These are phyloP conservation scores for Zygoascus meyerae DNA, from an alignment of 1,139 yeast genomes.

Conservation along the genomic window DNA sequence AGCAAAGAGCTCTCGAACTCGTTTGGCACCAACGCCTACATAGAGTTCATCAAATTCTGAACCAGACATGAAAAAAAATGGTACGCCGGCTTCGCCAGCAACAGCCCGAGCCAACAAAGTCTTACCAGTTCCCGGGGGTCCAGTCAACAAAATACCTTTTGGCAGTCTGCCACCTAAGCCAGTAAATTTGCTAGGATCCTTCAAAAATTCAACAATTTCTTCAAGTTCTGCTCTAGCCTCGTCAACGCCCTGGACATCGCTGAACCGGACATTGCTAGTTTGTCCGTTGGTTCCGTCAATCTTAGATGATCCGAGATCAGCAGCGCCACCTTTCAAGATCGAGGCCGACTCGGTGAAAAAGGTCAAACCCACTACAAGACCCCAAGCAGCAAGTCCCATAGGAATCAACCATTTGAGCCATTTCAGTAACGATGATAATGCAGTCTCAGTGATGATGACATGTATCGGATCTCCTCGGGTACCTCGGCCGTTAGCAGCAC, in stretches of 20 bases:
- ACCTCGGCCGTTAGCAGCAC: conserved; percentile 24
- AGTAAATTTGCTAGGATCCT: conserved; percentile 93
- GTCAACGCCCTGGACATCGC: conserved; percentile 96
- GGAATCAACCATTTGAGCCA: conserved; percentile 91
- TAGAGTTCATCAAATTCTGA: conserved; percentile 96
- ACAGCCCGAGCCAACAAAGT: conserved; percentile 96
- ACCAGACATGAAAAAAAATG: conserved; percentile 97
- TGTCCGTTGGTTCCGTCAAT: conserved; percentile 50
- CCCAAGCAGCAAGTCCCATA: conserved; percentile 62
- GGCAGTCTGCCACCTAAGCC: conserved; percentile 97
- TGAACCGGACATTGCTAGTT: conserved; percentile 80
- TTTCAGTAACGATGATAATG: conserved; percentile 67
- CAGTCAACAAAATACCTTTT: conserved; percentile 92
- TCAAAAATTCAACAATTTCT: conserved; percentile 92
- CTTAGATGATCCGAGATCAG: conserved; percentile 43
- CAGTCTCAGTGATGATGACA: conserved; percentile 82
- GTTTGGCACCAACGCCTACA: conserved; percentile 98
- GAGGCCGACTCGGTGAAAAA: conserved; percentile 82
- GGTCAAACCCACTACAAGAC: conserved; percentile 53
- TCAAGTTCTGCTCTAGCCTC: conserved; percentile 97
- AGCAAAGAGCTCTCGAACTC: conserved; percentile 87
- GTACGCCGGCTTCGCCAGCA: conserved; percentile 99
- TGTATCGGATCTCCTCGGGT: conserved; percentile 69
- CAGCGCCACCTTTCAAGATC: conserved; percentile 66
- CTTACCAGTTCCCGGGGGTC: conserved; percentile 99